Evolutionary conservation across 495 filamentous ascomycete species (phyloP).

Genomic region (Paragyromitra xinjiangensis): DNA sequence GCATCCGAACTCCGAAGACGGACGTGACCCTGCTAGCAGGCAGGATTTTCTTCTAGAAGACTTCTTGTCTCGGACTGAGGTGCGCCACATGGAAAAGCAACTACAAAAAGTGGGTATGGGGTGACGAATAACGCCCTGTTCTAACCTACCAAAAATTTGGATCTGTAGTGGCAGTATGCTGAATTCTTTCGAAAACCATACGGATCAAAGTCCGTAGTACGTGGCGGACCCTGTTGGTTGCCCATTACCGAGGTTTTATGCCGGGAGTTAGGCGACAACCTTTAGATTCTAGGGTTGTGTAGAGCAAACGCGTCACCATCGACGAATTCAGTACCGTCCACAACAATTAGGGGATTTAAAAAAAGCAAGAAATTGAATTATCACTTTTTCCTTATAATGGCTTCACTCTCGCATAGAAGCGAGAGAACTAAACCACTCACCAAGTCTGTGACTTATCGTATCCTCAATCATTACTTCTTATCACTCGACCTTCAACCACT

Average conservation of each 20-base stretch:
- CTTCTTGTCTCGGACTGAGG: not conserved
- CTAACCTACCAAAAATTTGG: not conserved
- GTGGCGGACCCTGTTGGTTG: not conserved
- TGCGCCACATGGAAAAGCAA: not conserved
- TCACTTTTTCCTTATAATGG: constrained; percentile 23
- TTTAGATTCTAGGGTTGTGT: not conserved
- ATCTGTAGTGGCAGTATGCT: not conserved
- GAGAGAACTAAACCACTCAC: constrained; percentile 5
- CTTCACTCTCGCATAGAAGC: constrained; percentile 15
- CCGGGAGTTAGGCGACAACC: no score
- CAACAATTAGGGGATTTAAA: not conserved
- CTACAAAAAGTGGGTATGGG: not conserved
- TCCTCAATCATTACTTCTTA: constrained; percentile 10
- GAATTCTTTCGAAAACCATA: no score
- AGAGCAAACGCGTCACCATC: constrained; percentile 30
- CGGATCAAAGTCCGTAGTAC: not conserved
- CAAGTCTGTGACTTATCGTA: constrained; percentile 28
- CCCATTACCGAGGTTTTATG: constrained; percentile 3
- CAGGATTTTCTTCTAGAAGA: not conserved
- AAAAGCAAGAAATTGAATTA: not conserved
- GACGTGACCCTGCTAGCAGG: not conserved
- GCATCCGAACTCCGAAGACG: not conserved
- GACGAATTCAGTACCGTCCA: constrained; percentile 2
- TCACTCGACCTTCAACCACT: not conserved
- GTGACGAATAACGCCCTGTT: constrained; percentile 24